Conservation (phyloP, 129 eudicot species). For the Flaveria bidentis region DNA sequence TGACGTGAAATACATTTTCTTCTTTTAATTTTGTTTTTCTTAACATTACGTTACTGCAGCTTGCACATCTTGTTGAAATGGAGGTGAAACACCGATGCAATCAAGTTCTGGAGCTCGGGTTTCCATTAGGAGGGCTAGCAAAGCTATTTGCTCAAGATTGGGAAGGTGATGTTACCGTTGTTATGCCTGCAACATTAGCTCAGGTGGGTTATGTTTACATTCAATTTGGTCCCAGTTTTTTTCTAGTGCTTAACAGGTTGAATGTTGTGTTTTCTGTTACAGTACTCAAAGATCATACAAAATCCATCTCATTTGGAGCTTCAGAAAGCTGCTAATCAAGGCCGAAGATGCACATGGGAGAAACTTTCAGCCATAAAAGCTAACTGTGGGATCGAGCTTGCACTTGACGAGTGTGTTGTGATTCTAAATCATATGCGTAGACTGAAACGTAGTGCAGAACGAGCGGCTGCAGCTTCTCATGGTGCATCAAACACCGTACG, state of each 20-base stretch:
- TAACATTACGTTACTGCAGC: slow-evolving; percentile 43
- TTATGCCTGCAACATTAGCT: slow-evolving; percentile 93
- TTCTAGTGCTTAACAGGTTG: not conserved
- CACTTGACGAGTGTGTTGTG: slow-evolving; percentile 82
- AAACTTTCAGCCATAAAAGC: slow-evolving; percentile 93
- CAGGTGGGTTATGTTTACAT: slow-evolving; percentile 48
- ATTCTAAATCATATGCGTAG: slow-evolving; percentile 88
- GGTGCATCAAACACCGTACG: slow-evolving; percentile 43
- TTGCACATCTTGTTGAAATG: slow-evolving; percentile 89
- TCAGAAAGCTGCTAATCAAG: slow-evolving; percentile 89
- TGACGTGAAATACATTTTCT: not conserved
- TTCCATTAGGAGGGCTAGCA: slow-evolving; percentile 91
- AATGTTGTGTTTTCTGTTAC: slow-evolving; percentile 18
- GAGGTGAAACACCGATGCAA: slow-evolving; percentile 93
- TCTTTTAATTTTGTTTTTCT: not conserved
- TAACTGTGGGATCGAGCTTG: slow-evolving; percentile 89
- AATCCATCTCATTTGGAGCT: slow-evolving; percentile 85
- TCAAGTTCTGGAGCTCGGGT: slow-evolving; percentile 88
- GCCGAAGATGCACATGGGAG: slow-evolving; percentile 96
- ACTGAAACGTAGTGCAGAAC: slow-evolving; percentile 70
- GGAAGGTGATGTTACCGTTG: slow-evolving; percentile 96
- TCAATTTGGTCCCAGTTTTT: not conserved
- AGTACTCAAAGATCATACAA: slow-evolving; percentile 84
- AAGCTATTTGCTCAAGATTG: slow-evolving; percentile 98
- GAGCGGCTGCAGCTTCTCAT: slow-evolving; percentile 85